Conservation (phyloP, 169 alveolate genomes). For the Eimeria acervulina region DNA sequence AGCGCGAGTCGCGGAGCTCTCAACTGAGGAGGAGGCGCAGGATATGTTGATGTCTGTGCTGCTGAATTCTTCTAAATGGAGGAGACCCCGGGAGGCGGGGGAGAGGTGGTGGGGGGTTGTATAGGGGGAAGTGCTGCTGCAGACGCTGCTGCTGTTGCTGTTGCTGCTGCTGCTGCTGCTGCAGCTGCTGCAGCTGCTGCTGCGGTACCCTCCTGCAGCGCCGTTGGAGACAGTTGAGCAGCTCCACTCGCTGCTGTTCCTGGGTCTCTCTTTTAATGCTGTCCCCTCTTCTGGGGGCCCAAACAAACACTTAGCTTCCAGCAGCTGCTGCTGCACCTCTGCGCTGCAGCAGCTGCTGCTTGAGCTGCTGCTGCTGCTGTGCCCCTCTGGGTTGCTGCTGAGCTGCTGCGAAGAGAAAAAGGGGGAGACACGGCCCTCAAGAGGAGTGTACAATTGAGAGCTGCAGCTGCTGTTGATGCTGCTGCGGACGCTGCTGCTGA, state of each 20-base stretch:
- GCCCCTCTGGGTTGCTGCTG: no score
- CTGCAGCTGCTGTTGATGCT: no score
- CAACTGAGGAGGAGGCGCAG: not conserved
- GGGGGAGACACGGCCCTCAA: no score
- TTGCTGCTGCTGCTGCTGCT: constrained; percentile 11
- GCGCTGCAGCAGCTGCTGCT: no score
- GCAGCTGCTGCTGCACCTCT: no score
- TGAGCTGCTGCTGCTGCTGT: no score
- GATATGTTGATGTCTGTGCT: not conserved
- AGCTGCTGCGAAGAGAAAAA: no score
- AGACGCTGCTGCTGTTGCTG: constrained; percentile 1
- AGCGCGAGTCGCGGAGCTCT: not conserved
- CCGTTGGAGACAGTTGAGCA: not conserved
- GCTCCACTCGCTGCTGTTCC: constrained; percentile 23
- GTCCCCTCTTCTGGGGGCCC: not conserved
- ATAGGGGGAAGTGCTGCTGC: not conserved
- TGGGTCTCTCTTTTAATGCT: not conserved
- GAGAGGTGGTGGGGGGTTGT: not conserved
- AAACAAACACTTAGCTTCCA: no score
- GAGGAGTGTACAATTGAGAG: no score
- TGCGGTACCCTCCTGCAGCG: not conserved
- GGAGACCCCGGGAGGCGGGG: not conserved
- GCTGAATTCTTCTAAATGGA: not conserved
- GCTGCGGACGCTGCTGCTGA: no score
- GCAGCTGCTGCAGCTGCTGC: not conserved